Evolutionary conservation across 2,329 filamentous ascomycete species (phyloP).

Genomic region (Sporothrix brunneoviolacea): DNA sequence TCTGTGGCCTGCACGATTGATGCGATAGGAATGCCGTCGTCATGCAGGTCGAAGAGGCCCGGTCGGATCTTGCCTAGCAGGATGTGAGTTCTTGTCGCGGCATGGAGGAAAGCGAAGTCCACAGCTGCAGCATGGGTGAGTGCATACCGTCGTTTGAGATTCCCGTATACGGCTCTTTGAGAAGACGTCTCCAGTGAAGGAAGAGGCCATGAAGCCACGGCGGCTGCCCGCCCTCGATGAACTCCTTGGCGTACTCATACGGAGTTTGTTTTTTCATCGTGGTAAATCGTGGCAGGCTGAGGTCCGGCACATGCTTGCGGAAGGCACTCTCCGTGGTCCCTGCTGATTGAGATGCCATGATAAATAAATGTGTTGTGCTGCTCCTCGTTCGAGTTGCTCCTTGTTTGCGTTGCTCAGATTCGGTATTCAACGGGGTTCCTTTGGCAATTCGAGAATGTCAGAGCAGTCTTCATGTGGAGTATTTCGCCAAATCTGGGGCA

Average conservation of each 20-base stretch:
- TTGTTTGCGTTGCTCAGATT: too few relatives aligned
- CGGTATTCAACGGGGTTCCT: too few relatives aligned
- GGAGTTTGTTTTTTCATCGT: slow-evolving; percentile 56
- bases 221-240: slow-evolving; percentile 51
- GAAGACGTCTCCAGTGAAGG: slow-evolving; percentile 49
- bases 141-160: slow-evolving; percentile 54
- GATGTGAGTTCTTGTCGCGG: too few relatives aligned
- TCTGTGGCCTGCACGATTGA: slow-evolving; percentile 48
- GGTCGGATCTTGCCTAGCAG: not conserved
- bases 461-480: too few relatives aligned
- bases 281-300: slow-evolving; percentile 54
- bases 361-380: too few relatives aligned
- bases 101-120: too few relatives aligned
- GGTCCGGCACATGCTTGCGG: slow-evolving; percentile 56
- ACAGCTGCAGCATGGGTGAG: too few relatives aligned
- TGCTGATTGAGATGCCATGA: too few relatives aligned
- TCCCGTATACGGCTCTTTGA: slow-evolving; percentile 63
- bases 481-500: too few relatives aligned
- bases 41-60: slow-evolving; percentile 35
- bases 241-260: slow-evolving; percentile 54
- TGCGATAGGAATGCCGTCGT: slow-evolving; percentile 56
- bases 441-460: too few relatives aligned
- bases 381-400: too few relatives aligned
- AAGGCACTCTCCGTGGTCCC: not conserved
- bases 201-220: slow-evolving; percentile 62